Evolutionary conservation across 139 green algal genomes (phyloP).

Genomic region (Tetradesmus obliquus): DNA sequence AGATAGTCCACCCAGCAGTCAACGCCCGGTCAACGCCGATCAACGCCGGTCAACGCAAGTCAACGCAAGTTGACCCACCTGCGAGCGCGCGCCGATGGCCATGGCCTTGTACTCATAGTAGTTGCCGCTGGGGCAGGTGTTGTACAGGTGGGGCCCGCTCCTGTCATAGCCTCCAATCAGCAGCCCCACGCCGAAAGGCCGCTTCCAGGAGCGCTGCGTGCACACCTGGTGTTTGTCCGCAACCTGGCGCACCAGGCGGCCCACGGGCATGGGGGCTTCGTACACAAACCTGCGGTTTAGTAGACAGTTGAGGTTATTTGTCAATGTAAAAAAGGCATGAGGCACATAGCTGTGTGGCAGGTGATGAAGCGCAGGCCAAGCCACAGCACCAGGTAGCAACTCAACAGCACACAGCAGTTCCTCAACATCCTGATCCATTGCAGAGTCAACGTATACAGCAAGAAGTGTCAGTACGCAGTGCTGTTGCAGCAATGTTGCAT

Average conservation of each 20-base stretch:
- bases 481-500: too few species aligned
- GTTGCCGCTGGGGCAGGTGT: conserved; percentile 96
- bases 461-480: too few species aligned
- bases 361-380: not conserved
- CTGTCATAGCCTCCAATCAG: conserved; percentile 91
- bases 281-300: conserved; percentile 89
- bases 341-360: not conserved
- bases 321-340: not conserved
- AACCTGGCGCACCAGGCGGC: conserved; percentile 89
- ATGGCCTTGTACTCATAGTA: conserved; percentile 98
- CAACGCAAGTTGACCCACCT: conserved; percentile 62
- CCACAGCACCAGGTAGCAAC: not conserved
- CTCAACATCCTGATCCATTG: too few species aligned
- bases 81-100: conserved; percentile 94
- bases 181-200: conserved; percentile 96
- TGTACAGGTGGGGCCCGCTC: conserved; percentile 87
- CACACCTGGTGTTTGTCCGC: conserved; percentile 94
- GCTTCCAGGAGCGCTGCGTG: conserved; percentile 94
- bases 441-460: too few species aligned
- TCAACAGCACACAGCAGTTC: not conserved
- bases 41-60: too few species aligned
- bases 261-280: conserved; percentile 89
- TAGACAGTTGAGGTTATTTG: not conserved
- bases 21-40: too few species aligned
- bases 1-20: too few species aligned